Percentiles rank a stretch among this genome's conserved stretches.
Conservation (phyloP, 73 alveolate species). For the Stentor roeselii region DNA sequence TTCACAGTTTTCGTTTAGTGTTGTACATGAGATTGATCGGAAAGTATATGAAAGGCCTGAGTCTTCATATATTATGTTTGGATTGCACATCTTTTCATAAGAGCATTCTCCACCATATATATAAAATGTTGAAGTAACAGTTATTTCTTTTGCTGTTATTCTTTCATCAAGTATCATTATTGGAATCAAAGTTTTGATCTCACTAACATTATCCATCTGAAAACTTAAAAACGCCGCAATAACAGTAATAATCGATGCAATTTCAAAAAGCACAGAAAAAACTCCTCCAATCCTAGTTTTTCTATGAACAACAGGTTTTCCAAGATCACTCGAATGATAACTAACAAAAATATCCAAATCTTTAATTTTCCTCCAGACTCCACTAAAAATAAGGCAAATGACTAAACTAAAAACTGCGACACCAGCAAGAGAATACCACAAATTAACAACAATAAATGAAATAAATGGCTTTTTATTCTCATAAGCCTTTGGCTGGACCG, state of each 20-base stretch:
- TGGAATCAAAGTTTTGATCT: not conserved
- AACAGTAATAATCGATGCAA: not conserved
- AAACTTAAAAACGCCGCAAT: not conserved
- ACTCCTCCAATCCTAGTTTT: constrained; percentile 5
- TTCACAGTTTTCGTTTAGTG: no score
- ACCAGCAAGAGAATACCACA: not conserved
- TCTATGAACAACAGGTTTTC: not conserved
- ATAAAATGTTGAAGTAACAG: not conserved
- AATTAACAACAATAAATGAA: no score
- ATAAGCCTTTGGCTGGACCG: not conserved
- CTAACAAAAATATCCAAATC: not conserved
- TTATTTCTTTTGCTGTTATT: not conserved
- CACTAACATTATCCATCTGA: not conserved
- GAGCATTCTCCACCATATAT: not conserved
- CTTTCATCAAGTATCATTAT: not conserved
- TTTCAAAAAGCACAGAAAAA: not conserved
- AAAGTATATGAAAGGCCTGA: no score
- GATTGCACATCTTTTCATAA: no score
- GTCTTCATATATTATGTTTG: no score
- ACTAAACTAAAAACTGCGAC: not conserved
- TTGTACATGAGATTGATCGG: no score
- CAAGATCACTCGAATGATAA: not conserved
- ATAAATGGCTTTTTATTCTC: not conserved
- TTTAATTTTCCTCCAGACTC: no score
- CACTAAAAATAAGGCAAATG: not conserved